Percentiles rank a stretch among this genome's conserved stretches.
Conservation (phyloP, 352 stramenopile genomes). For the Aphanomyces invadans region DNA sequence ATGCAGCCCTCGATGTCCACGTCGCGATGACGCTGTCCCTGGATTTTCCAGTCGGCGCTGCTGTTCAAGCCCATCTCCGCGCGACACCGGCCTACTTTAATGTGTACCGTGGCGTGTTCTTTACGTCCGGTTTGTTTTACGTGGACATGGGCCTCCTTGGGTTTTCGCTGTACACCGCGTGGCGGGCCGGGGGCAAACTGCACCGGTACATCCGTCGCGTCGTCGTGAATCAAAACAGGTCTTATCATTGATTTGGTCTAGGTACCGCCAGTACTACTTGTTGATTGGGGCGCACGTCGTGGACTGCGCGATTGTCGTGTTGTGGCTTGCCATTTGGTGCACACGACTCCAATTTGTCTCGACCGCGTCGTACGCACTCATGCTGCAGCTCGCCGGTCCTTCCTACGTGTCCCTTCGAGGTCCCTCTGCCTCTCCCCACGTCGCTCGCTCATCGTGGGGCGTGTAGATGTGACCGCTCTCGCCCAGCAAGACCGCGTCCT, state of each 20-base stretch:
- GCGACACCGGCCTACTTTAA: constrained; percentile 42
- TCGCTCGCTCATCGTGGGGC: no score
- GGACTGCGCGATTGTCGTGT: constrained; percentile 42
- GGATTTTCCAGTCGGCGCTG: constrained; percentile 41
- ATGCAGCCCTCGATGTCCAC: constrained; percentile 40
- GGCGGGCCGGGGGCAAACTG: constrained; percentile 45
- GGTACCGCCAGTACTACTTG: constrained; percentile 59
- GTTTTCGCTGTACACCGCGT: constrained; percentile 38
- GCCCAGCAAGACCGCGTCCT: constrained; percentile 16
- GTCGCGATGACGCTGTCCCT: constrained; percentile 45
- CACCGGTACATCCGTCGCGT: constrained; percentile 23
- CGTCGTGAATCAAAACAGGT: not conserved
- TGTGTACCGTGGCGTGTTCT: constrained; percentile 40
- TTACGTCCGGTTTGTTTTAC: constrained; percentile 41
- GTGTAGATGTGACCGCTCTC: not conserved
- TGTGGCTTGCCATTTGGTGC: constrained; percentile 36
- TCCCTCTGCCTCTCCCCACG: no score
- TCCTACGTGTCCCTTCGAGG: not conserved
- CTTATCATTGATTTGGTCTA: not conserved
- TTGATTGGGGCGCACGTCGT: constrained; percentile 40
- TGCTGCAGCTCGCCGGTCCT: constrained; percentile 30
- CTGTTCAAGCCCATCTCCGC: constrained; percentile 30
- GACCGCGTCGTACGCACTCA: constrained; percentile 33
- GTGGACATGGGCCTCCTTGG: constrained; percentile 39
- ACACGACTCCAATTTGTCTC: constrained; percentile 34